Base-by-base conservation (phyloP, 2,329 filamentous ascomycete genomes). In the Amauroascus niger region DNA sequence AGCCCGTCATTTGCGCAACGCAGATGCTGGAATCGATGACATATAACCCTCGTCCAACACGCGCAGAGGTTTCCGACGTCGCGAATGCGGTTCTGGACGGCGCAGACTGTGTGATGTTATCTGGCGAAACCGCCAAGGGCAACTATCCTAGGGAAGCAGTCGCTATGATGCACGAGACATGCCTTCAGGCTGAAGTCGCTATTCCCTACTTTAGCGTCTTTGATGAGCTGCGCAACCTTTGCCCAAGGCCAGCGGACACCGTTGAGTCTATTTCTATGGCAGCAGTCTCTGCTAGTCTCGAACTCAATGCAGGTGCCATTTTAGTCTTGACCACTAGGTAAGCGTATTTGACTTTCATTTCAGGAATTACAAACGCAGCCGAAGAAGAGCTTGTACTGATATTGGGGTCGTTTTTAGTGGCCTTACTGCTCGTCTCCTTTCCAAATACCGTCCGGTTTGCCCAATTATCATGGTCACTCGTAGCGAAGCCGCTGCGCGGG, bases 11-110 rank as follows among this genome's bases (percentile, higher is more conserved):
- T 71, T 97, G 91, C 75, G 93, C 93, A 57, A 98, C 93, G 39
- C 93, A 98, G 79, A 98, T 98, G 93, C 82, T 98, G 63, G 93
- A 98, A 82, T 95, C 89, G 62, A 98, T 98, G 93, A 98, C 95
- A 74, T 96, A 95, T 81, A 98, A 98, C 80, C 93, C 93, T 62
- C 88, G 93, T 59, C 93, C 93, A 49, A 98, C 93, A 60, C 89
- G 93, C 75, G 93, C 93, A 60, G 93, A 98, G 79, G 95, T 98
- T 71, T 95, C 88, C 68, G 93, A 98, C 69, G 93, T 98, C 59
- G 93, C 93, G 64, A 98, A 98, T 73, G 93, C 93, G 62, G 89
- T 98, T 61, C 88, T 95, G 50, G 93, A 98, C 69, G 93, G 93
- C 66, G 89, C 91, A 58, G 93, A 98, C 81, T 98, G 93, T 76